A percentile compares a stretch with the other conserved stretches of the same genome.
These are phyloP conservation scores for Trichosporon asahii DNA, from an alignment of 1,284 basidiomycete genomes.

Conservation along the genomic window DNA sequence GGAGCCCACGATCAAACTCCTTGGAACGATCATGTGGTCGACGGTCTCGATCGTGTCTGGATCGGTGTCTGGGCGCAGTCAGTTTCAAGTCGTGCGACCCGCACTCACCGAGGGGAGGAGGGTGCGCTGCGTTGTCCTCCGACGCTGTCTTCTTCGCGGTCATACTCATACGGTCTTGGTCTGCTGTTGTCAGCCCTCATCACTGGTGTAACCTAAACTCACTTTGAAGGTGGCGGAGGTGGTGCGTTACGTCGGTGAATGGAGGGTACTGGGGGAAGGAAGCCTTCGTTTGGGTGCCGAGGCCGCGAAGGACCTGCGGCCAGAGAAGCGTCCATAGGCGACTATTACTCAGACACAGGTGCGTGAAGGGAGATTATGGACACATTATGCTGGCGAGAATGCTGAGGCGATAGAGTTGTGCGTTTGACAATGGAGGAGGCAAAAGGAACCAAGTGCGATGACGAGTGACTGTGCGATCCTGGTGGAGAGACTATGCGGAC, in stretches of 20 bases:
- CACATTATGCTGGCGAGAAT: neutral
- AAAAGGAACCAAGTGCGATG: neutral
- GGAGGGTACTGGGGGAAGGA: neutral
- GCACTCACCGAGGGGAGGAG: neutral
- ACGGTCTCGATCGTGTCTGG: slow-evolving; percentile 4
- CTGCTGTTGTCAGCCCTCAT: neutral
- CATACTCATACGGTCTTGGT: neutral
- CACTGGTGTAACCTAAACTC: slow-evolving; percentile 1
- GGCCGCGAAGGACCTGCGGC: slow-evolving; percentile 14
- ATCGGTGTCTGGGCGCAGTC: neutral
- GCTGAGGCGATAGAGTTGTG: neutral
- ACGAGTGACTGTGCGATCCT: neutral
- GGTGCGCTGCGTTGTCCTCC: neutral
- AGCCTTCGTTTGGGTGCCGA: slow-evolving; percentile 3
- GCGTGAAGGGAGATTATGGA: neutral
- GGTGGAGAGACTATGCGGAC: neutral
- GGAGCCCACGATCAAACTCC: slow-evolving; percentile 26
- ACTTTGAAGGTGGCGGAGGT: slow-evolving; percentile 10
- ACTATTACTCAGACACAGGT: neutral
- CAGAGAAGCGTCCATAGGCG: slow-evolving; percentile 14
- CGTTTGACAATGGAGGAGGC: neutral
- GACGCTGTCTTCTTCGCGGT: neutral
- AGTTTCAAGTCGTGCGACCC: neutral
- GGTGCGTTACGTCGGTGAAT: neutral
- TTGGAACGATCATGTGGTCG: slow-evolving; percentile 9